Base-by-base conservation (phyloP, 345 rosid genomes). In the Bretschneidera sinensis region DNA sequence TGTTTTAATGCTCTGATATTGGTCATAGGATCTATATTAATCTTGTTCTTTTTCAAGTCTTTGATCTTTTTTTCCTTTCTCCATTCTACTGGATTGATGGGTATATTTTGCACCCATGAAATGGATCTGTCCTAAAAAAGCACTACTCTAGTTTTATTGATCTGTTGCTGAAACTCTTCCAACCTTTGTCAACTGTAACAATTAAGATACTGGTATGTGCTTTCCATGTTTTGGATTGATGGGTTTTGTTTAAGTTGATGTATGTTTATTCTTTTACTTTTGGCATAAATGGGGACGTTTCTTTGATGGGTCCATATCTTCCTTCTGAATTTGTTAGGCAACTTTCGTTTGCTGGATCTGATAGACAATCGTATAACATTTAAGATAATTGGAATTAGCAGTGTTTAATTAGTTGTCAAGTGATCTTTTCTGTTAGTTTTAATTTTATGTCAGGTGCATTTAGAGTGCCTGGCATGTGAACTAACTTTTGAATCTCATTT, bases 81-180 rank as follows among this genome's bases (percentile, higher is more conserved):
- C 33, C 5, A n/a, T 28, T 15, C 35, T 48, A 48, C 13, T 15
- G 24, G 17, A 8, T 47, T 53, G 43, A 54, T 47, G 31, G 33
- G 43, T 59, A n/a, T 22, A 16, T 43, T 53, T 31, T 53, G 34
- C 20, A n/a, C 55, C 28, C 47, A 25, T 21, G 48, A 35, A 23
- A 49, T 48, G 28, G 63, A 68, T 76, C 71, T 51, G 48, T 45
- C 50, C 55, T 47, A 8, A 28, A 50, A 33, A n/a, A n/a, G n/a
- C 24, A 19, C 9, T 9, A 25, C 18, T 10, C 21, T 64, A 9
- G 15, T 35, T 48, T 61, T 15, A 17, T 22, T 61, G 19, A 55
- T 68, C 21, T 25, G 25, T 39, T 28, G 15, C 23, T 48, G 31
- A 17, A 35, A 24, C 19, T 24, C 34, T 50, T 21, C 18, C 18